These are phyloP conservation scores for Delonix regia DNA, from an alignment of 306 rosid genomes.

Conservation along the genomic window DNA sequence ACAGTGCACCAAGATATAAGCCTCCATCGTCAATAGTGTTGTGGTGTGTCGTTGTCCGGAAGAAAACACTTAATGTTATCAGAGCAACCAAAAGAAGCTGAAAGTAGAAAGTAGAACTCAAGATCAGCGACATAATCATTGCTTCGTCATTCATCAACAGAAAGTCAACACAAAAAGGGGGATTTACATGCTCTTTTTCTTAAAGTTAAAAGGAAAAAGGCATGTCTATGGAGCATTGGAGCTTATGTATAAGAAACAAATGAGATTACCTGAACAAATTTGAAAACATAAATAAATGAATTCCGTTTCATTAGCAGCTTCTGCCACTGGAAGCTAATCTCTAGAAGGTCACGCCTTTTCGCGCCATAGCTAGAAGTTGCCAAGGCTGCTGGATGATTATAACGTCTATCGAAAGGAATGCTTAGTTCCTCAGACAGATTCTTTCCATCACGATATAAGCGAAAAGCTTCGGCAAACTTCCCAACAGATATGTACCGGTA, in stretches of 20 bases:
- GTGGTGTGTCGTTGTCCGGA: constrained; percentile 89
- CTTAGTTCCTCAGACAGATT: constrained; percentile 68
- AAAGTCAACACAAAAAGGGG: not conserved
- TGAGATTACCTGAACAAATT: constrained; percentile 83
- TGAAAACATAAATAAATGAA: constrained; percentile 90
- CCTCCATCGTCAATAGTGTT: constrained; percentile 86
- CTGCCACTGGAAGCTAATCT: constrained; percentile 82
- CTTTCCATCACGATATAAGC: constrained; percentile 66
- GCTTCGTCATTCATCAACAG: not conserved
- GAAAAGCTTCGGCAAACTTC: constrained; percentile 83
- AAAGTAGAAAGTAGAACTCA: constrained; percentile 39
- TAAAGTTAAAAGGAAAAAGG: not conserved
- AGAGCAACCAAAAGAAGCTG: constrained; percentile 92
- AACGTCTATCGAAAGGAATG: constrained; percentile 76
- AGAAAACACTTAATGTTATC: constrained; percentile 95
- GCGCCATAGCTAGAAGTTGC: constrained; percentile 77
- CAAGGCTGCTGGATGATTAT: constrained; percentile 94
- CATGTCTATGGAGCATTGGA: not conserved
- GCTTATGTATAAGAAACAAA: not conserved
- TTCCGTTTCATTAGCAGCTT: constrained; percentile 87
- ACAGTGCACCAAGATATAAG: constrained; percentile 89
- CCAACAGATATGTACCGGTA: constrained; percentile 78
- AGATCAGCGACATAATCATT: constrained; percentile 41
- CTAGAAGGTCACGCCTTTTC: constrained; percentile 69
- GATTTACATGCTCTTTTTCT: too few species aligned